Evolutionary conservation across 495 filamentous ascomycete genomes (phyloP).

Genomic region (Penicillium subrubescens): DNA sequence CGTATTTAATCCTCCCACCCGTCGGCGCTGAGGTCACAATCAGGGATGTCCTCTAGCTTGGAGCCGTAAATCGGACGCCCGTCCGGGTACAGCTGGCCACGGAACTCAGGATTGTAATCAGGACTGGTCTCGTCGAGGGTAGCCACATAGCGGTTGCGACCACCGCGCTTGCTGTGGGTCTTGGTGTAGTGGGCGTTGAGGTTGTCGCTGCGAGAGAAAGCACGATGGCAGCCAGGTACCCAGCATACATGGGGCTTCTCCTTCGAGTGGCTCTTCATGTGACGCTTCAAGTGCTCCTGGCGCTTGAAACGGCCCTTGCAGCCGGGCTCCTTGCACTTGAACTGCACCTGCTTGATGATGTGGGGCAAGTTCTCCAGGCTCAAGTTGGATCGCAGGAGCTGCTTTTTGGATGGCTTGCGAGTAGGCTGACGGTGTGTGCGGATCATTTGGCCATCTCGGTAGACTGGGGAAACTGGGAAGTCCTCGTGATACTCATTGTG

Average conservation of each 20-base stretch:
- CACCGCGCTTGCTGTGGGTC: constrained; percentile 52
- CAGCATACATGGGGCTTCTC: constrained; percentile 56
- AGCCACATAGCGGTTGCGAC: constrained; percentile 50
- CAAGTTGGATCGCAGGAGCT: constrained; percentile 42
- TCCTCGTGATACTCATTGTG: constrained; percentile 44
- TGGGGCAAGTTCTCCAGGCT: constrained; percentile 45
- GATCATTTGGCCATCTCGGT: constrained; percentile 34
- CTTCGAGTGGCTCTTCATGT: constrained; percentile 60
- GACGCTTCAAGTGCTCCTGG: constrained; percentile 66
- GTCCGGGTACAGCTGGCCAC: constrained; percentile 46
- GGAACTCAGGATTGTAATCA: constrained; percentile 50
- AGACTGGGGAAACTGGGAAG: constrained; percentile 41
- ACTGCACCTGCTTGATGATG: constrained; percentile 48
- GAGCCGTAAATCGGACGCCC: constrained; percentile 46
- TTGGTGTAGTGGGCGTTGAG: constrained; percentile 53
- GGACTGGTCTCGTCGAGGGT: constrained; percentile 49
- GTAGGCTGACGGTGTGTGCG: constrained; percentile 39
- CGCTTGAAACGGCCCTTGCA: constrained; percentile 59
- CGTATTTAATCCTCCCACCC: constrained; percentile 34
- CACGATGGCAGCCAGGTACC: constrained; percentile 48
- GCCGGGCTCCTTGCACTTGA: constrained; percentile 50
- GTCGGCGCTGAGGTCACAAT: constrained; percentile 41
- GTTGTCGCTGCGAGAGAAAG: constrained; percentile 51
- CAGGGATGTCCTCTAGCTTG: constrained; percentile 43
- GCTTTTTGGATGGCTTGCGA: constrained; percentile 41